Percentiles rank a stretch among this genome's conserved stretches.
Evolutionary conservation across 78 protist genomes (phyloP).

Genomic region (Paratrimastix pyriformis): DNA sequence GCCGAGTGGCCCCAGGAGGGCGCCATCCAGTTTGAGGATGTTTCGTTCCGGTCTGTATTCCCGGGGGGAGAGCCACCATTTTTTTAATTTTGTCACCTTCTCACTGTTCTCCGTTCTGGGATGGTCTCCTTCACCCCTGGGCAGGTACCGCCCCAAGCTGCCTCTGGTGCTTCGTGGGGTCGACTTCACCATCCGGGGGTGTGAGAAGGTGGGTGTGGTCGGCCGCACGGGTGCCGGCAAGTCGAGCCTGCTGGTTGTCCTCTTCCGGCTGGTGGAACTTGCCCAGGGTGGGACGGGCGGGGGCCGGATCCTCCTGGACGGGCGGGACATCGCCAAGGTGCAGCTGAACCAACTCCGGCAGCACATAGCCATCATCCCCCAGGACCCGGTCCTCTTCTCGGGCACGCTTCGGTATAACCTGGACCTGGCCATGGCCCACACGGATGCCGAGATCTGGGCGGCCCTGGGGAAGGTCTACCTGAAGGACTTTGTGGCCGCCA

Average conservation of each 20-base stretch:
- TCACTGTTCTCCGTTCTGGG: too few species aligned
- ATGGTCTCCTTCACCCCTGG: too few species aligned
- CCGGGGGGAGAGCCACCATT: too few species aligned
- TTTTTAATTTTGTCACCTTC: too few species aligned
- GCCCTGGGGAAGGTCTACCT: conserved; percentile 53
- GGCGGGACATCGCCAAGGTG: conserved; percentile 39
- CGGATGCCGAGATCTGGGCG: conserved; percentile 56
- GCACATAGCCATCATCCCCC: conserved; percentile 77
- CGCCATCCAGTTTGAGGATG: too few species aligned
- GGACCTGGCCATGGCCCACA: conserved; percentile 60
- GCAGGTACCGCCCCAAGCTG: too few species aligned
- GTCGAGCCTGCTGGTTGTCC: conserved; percentile 2
- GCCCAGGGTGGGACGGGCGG: too few species aligned
- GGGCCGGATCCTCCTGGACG: conserved; percentile 45
- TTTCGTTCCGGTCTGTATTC: too few species aligned
- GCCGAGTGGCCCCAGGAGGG: too few species aligned
- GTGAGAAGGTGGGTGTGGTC: conserved; percentile 29
- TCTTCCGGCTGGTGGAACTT: conserved; percentile 8
- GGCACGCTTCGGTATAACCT: conserved; percentile 73
- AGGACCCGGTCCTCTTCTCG: conserved; percentile 74
- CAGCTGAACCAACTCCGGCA: conserved; percentile 51
- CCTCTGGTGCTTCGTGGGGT: conserved; percentile 19
- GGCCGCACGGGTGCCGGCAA: conserved; percentile 49
- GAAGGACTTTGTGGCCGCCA: not conserved
- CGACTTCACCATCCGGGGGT: not conserved